Evolutionary conservation across 2,329 filamentous ascomycete species (phyloP).

Genomic region (Aspergillus aculeatus): DNA sequence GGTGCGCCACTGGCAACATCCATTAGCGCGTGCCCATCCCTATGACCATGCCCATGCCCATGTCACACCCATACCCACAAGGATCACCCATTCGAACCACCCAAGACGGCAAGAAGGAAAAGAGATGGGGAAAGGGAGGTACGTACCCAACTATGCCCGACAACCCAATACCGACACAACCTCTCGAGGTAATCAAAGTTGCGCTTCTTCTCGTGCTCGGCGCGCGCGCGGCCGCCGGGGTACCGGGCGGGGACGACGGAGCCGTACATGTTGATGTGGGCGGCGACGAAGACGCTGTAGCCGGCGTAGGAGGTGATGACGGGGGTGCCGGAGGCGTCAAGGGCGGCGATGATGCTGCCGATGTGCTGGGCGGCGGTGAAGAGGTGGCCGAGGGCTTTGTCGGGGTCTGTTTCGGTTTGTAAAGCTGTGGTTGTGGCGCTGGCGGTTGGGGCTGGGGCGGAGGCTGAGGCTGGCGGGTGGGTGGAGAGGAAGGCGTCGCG

Average conservation of each 20-base stretch:
- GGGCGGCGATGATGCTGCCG: constrained; percentile 28
- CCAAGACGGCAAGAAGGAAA: not conserved
- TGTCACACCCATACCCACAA: too few species aligned
- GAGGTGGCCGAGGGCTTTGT: constrained; percentile 30
- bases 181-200: constrained; percentile 37
- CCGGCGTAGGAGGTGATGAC: constrained; percentile 40
- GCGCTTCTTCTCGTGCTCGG: constrained; percentile 31
- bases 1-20: constrained; percentile 30
- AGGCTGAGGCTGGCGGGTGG: constrained; percentile 20
- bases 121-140: too few species aligned
- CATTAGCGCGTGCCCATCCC: not conserved
- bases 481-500: constrained; percentile 35
- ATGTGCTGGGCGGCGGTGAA: constrained; percentile 37
- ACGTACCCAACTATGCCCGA: constrained; percentile 36
- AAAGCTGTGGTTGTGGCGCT: too few species aligned
- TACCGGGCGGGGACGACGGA: constrained; percentile 35
- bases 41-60: too few species aligned
- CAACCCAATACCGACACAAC: constrained; percentile 34
- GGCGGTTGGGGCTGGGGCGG: constrained; percentile 9
- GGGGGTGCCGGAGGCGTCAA: constrained; percentile 32
- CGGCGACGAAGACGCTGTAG: constrained; percentile 39
- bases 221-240: constrained; percentile 31
- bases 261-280: constrained; percentile 41
- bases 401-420: constrained; percentile 1
- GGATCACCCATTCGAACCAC: too few species aligned